Evolutionary conservation across 495 filamentous ascomycete genomes (phyloP).

Genomic region (Hyaloscypha finlandica): DNA sequence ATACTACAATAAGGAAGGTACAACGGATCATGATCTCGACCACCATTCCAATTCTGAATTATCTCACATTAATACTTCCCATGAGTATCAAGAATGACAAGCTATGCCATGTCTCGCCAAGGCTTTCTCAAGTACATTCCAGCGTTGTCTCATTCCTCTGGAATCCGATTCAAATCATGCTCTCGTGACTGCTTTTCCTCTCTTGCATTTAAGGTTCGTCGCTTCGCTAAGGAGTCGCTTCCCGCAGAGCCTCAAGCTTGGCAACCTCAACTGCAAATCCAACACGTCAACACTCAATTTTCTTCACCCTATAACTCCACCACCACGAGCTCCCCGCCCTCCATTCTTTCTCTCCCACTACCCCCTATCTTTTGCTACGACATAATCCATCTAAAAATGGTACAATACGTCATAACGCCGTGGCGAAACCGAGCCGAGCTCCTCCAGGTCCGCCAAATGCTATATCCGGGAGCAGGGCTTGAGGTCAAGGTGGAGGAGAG

Average conservation of each 20-base stretch:
- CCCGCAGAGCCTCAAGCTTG: slow-evolving; percentile 30
- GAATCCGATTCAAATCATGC: neutral
- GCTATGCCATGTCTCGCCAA: neutral
- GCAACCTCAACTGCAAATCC: slow-evolving; percentile 11
- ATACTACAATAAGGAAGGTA: neutral
- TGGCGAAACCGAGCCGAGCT: slow-evolving; percentile 72
- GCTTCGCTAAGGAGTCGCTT: slow-evolving; percentile 6
- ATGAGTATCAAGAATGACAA: neutral
- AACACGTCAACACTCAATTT: neutral
- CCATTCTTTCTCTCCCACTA: neutral
- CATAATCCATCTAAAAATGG: slow-evolving; percentile 47
- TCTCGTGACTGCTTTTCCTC: neutral
- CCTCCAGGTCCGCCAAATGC: slow-evolving; percentile 62
- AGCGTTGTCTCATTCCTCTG: neutral
- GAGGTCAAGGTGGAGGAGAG: slow-evolving; percentile 6
- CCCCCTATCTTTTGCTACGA: neutral
- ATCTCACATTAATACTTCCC: neutral
- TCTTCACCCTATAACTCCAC: neutral
- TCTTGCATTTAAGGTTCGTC: slow-evolving; percentile 15
- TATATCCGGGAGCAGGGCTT: slow-evolving; percentile 54
- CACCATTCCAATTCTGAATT: neutral
- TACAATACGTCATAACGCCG: slow-evolving; percentile 76
- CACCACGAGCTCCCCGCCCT: neutral
- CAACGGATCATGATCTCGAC: neutral
- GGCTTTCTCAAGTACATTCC: neutral